phyloP scores from a whole-genome alignment of 1,284 basidiomycete genomes.

The Boletus holoroseus region DNA sequence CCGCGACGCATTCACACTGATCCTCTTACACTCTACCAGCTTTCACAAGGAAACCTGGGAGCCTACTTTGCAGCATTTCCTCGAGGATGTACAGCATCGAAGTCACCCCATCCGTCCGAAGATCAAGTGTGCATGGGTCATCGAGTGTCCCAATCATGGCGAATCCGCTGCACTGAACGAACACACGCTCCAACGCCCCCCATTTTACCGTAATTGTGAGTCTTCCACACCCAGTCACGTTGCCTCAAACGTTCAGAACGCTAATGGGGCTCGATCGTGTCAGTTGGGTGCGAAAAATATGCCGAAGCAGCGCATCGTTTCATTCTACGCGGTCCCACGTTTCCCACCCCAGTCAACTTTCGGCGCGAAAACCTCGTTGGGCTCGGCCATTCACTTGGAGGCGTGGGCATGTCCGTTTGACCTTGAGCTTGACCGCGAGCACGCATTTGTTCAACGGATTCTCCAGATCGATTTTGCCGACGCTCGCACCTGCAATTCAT shows the following conservation, averaged over 20 bases:
- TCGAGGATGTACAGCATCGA: slow-evolving; percentile 19
- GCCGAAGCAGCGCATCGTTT: slow-evolving; percentile 51
- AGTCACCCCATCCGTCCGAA: slow-evolving; percentile 27
- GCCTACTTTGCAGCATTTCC: slow-evolving; percentile 39
- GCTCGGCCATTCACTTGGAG: slow-evolving; percentile 61
- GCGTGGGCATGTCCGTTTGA: slow-evolving; percentile 48
- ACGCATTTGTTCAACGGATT: slow-evolving; percentile 12
- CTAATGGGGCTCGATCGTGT: background rate
- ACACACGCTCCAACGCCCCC: slow-evolving; percentile 35
- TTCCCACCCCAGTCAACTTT: slow-evolving; percentile 43
- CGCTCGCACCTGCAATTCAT: slow-evolving; percentile 37
- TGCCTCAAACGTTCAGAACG: background rate
- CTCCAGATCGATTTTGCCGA: slow-evolving; percentile 46
- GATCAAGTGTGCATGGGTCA: slow-evolving; percentile 47
- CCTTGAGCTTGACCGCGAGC: background rate
- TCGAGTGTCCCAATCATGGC: slow-evolving; percentile 53
- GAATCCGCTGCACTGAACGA: slow-evolving; percentile 42
- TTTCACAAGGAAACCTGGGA: slow-evolving; percentile 68
- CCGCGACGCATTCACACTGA: slow-evolving; percentile 44
- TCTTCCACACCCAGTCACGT: background rate
- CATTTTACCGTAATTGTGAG: slow-evolving; percentile 45
- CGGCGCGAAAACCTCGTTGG: slow-evolving; percentile 45
- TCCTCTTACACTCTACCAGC: slow-evolving; percentile 57
- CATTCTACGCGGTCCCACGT: slow-evolving; percentile 37
- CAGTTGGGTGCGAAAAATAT: slow-evolving; percentile 59